Conservation (phyloP, 2,329 filamentous ascomycete species). For the Ascochyta pisi region DNA sequence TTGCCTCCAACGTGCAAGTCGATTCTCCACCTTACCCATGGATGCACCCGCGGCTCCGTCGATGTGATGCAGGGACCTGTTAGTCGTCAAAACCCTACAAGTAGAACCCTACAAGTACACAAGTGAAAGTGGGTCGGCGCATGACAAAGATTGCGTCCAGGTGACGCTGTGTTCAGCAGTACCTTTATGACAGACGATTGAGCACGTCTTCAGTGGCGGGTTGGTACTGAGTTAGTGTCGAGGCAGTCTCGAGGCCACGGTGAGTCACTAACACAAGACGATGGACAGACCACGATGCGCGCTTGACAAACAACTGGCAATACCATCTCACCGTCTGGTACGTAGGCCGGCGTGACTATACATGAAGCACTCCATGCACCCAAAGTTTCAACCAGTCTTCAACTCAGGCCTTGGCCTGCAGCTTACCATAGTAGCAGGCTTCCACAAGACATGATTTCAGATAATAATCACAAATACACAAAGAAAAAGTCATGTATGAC, state of each 20-base stretch:
- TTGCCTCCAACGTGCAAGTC: background rate
- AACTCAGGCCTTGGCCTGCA: background rate
- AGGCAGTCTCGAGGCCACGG: too few relatives aligned
- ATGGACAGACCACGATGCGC: background rate
- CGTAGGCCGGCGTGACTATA: background rate
- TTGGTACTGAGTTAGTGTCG: too few relatives aligned
- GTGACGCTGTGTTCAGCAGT: background rate
- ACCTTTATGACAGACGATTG: background rate
- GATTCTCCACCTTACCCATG: slow-evolving; percentile 11
- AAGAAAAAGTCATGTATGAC: background rate
- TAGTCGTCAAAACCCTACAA: slow-evolving; percentile 6
- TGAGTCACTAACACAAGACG: background rate
- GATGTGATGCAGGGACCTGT: slow-evolving; percentile 22
- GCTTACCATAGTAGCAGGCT: background rate
- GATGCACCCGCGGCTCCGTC: slow-evolving; percentile 16
- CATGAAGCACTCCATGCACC: slow-evolving; percentile 5
- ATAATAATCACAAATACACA: background rate
- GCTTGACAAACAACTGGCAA: background rate
- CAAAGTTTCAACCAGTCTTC: background rate
- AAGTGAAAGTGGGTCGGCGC: background rate
- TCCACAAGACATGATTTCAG: too few relatives aligned
- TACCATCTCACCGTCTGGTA: too few relatives aligned
- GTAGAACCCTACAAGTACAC: too few relatives aligned
- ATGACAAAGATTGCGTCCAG: slow-evolving; percentile 4
- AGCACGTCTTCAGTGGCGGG: background rate